Conservation (phyloP, 768 basidiomycete genomes). For the Filobasidium floriforme region DNA sequence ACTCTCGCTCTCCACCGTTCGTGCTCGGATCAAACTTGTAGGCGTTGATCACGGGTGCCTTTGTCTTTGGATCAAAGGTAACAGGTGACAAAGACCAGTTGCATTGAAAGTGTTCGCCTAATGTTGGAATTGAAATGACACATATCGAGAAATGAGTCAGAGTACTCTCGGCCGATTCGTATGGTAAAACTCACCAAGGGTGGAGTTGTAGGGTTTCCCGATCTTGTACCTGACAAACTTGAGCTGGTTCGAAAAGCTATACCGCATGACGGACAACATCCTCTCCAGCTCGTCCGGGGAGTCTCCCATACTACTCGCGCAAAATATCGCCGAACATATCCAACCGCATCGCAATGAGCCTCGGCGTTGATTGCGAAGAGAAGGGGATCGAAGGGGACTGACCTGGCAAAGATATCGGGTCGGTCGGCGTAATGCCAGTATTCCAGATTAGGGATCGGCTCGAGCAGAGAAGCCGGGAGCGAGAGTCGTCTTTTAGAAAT, state of each 20-base stretch:
- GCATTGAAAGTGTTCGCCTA: slow-evolving; percentile 47
- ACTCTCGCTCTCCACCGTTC: neutral
- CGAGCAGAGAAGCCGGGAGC: slow-evolving; percentile 81
- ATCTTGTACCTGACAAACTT: slow-evolving; percentile 86
- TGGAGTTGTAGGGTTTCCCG: slow-evolving; percentile 65
- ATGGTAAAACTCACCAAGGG: slow-evolving; percentile 31
- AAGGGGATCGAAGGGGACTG: slow-evolving; percentile 42
- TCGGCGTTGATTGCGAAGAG: neutral
- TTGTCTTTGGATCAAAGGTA: slow-evolving; percentile 38
- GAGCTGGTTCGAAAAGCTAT: slow-evolving; percentile 84
- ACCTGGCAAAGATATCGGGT: slow-evolving; percentile 87
- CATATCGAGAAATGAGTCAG: neutral
- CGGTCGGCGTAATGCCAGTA: slow-evolving; percentile 92
- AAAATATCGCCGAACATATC: neutral
- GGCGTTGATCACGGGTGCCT: slow-evolving; percentile 41
- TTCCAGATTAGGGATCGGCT: slow-evolving; percentile 91
- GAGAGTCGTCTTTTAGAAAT: slow-evolving; percentile 67
- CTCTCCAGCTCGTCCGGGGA: slow-evolving; percentile 85
- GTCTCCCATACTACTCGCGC: slow-evolving; percentile 68
- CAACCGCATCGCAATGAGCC: neutral
- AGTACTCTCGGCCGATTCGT: neutral
- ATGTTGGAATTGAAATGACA: neutral
- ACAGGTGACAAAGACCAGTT: slow-evolving; percentile 44
- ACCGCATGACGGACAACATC: slow-evolving; percentile 85
- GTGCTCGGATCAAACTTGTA: slow-evolving; percentile 36